Conservation (phyloP, 352 stramenopile genomes). For the Phytophthora aleatoria region DNA sequence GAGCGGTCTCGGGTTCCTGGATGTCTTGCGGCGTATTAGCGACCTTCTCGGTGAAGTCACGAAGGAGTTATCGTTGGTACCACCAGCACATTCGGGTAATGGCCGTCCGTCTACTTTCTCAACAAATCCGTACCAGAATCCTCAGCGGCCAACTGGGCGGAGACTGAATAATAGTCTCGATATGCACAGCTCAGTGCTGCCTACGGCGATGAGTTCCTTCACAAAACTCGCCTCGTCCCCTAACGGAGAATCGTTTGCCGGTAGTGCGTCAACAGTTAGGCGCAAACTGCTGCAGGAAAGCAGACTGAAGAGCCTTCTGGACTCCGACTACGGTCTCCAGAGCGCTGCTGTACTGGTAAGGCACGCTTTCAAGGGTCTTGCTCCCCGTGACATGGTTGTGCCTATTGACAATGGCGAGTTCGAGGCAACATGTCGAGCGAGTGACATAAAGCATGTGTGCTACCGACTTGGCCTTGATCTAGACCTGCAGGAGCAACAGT, state of each 20-base stretch:
- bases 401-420: constrained; percentile 72
- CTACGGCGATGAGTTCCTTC: constrained; percentile 23
- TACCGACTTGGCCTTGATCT: constrained; percentile 72
- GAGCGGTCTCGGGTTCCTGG: constrained; percentile 51
- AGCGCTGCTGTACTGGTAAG: constrained; percentile 72
- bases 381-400: constrained; percentile 66
- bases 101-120: constrained; percentile 27
- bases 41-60: constrained; percentile 60
- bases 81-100: constrained; percentile 15
- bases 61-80: constrained; percentile 19
- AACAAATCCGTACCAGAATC: constrained; percentile 37
- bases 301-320: constrained; percentile 54
- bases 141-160: constrained; percentile 43
- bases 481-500: constrained; percentile 65
- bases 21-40: constrained; percentile 67
- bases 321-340: constrained; percentile 54
- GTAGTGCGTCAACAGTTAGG: constrained; percentile 32
- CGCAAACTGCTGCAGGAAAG: constrained; percentile 69
- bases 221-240: constrained; percentile 11
- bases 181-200: constrained; percentile 36
- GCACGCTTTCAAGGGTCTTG: constrained; percentile 76
- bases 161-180: constrained; percentile 41
- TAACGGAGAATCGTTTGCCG: constrained; percentile 13
- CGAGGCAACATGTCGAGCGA: constrained; percentile 63
- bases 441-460: constrained; percentile 76